phyloP scores from a whole-genome alignment of 1,284 basidiomycete species.

The Jaminaea rosea region DNA sequence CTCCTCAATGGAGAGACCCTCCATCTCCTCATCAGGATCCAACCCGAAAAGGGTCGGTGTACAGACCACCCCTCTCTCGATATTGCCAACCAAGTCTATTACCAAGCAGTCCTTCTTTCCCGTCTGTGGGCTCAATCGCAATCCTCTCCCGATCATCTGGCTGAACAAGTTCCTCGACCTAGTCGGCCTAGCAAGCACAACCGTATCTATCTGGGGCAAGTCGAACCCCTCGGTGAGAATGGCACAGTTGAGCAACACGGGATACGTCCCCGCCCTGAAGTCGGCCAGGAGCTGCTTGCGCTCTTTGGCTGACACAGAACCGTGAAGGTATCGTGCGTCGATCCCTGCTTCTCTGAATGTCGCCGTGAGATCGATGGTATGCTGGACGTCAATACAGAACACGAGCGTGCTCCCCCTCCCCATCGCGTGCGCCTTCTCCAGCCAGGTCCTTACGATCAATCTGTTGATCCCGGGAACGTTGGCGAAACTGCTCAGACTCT shows the following conservation, averaged over 20 bases:
- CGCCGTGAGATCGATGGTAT: conserved; percentile 68
- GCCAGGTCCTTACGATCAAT: conserved; percentile 40
- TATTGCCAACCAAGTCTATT: conserved; percentile 82
- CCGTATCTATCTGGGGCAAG: conserved; percentile 63
- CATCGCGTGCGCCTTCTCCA: conserved; percentile 21
- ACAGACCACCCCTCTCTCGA: conserved; percentile 64
- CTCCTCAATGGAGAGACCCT: conserved; percentile 1
- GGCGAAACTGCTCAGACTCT: conserved; percentile 31
- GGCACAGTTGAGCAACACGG: conserved; percentile 84
- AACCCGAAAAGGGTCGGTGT: conserved; percentile 79
- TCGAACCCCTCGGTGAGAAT: conserved; percentile 56
- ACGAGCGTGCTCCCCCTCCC: conserved; percentile 72
- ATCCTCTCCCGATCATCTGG: conserved; percentile 93
- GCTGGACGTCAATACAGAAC: conserved; percentile 78
- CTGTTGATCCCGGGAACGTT: conserved; percentile 34
- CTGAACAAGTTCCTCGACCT: conserved; percentile 77
- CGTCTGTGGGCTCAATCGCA: conserved; percentile 71
- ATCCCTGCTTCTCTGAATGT: conserved; percentile 68
- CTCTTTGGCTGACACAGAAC: conserved; percentile 59
- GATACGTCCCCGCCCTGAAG: conserved; percentile 67
- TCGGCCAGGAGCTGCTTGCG: conserved; percentile 60
- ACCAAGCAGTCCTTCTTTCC: conserved; percentile 78
- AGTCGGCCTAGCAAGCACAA: conserved; percentile 67
- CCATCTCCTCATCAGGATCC: conserved; percentile 52
- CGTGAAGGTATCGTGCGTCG: conserved; percentile 73